Evolutionary conservation across 2,329 filamentous ascomycete genomes (phyloP).

Genomic region (Fusarium sp.): DNA sequence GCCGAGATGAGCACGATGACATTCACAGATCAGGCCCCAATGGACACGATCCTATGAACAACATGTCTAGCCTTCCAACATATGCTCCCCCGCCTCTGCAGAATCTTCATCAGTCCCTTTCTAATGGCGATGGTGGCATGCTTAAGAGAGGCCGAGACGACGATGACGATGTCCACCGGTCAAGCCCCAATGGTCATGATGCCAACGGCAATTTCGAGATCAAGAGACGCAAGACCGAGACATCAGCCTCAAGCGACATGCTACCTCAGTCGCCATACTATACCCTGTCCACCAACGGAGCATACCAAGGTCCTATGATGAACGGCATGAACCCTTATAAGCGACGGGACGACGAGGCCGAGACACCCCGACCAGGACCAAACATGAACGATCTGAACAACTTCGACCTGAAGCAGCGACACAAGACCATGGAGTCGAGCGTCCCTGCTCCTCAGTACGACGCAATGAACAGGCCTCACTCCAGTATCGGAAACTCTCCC

Average conservation of each 20-base stretch:
- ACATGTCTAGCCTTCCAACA: slow-evolving; percentile 67
- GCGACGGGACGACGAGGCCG: slow-evolving; percentile 69
- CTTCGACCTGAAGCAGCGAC: slow-evolving; percentile 79
- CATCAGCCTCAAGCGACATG: slow-evolving; percentile 42
- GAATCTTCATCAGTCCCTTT: slow-evolving; percentile 32
- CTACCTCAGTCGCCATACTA: slow-evolving; percentile 22
- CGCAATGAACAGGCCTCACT: slow-evolving; percentile 60
- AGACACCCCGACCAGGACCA: slow-evolving; percentile 69
- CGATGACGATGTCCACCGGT: slow-evolving; percentile 54
- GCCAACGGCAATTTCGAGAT: slow-evolving; percentile 65
- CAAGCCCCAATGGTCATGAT: slow-evolving; percentile 56
- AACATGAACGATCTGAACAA: slow-evolving; percentile 57
- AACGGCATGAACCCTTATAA: slow-evolving; percentile 67
- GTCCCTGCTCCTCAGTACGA: slow-evolving; percentile 64
- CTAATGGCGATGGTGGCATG: slow-evolving; percentile 69
- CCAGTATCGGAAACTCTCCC: slow-evolving; percentile 56
- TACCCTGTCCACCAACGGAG: slow-evolving; percentile 11
- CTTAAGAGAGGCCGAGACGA: slow-evolving; percentile 66
- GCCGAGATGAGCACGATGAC: slow-evolving; percentile 71
- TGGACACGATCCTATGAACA: slow-evolving; percentile 74
- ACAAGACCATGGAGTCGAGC: slow-evolving; percentile 76
- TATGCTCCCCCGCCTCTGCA: slow-evolving; percentile 70
- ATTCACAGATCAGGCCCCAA: slow-evolving; percentile 70
- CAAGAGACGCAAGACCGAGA: slow-evolving; percentile 83
- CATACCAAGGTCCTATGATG: slow-evolving; percentile 55